Evolutionary conservation across 352 stramenopile genomes (phyloP), one percentile per base, ranked within the genome.

Genomic region (Phytophthora megakarya): DNA sequence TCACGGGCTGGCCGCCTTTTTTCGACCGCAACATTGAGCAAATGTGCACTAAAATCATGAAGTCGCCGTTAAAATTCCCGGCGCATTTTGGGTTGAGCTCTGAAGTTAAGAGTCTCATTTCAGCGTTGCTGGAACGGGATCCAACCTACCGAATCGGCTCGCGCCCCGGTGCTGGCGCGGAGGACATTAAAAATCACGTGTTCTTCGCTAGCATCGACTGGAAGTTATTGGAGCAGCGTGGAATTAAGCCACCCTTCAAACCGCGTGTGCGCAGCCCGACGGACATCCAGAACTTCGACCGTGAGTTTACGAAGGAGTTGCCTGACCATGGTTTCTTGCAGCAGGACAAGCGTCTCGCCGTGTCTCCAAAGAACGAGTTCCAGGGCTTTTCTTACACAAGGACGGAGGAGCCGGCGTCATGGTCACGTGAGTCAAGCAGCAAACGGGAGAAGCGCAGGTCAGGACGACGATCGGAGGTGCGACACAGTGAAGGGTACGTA

Each of bases 1-100:
- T 98, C 45, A 97, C 89, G 22, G 93, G 93, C 8, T 95, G 90
- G 86, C 93, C 93, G 25, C 93, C 93, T 26, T 98, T 96, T 72
- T 98, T 97, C 61, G 88, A 97, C 53, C 88, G 80, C 51, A 97
- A 97, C 68, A 93, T 95, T 37, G 82, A 97, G 49, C 79, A 88
- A 42, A 97, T 98, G 88, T 97, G 87, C 74, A 81, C 89, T 12
- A 93, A 96, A 65, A 97, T 98, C 53, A 90, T 97, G 73, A 93
- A 92, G 55, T 89, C 86, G 1, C 80, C 85, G 25, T 83, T 98
- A 37, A 88, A 87, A 50, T 97, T 97, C 65, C 88, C 90, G 11
- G 72, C 84, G 12, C 83, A 94, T 61, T 96, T 95, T 44, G 78
- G 79, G 0, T 67, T 95, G n/a, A 86, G 73, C 13, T 63, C 72